Evolutionary conservation across 768 basidiomycete genomes (phyloP), one percentile per base, ranked within the genome.

Genomic region (Hypholoma fasciculare): DNA sequence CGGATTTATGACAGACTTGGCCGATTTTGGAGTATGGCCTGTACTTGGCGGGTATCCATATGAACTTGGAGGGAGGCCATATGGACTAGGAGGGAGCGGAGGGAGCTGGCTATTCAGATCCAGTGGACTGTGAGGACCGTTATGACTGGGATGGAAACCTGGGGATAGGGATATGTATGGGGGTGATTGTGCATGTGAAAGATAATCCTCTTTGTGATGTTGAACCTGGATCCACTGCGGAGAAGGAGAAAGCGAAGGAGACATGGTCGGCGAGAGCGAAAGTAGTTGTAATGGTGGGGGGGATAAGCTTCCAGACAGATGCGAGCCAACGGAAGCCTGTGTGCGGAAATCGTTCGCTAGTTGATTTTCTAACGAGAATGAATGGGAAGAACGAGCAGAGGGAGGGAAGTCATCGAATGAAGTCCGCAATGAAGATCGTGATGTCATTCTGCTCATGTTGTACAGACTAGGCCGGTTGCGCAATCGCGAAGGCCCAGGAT

Each of bases 301-400:
- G 2, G 90, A 91, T 39, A 87, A 79, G 49, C 82, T 85, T 36
- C 87, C 88, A 30, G 82, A 81, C 7, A 88, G 63, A 58, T 80
- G 79, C 26, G 82, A 77, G 63, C 89, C 86, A 34, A 90, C 78
- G 36, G 88, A 88, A 0, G 87, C 85, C 49, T 86, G 88, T 23
- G 83, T 80, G 58, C 83, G 80, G 69, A 92, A 92, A 63, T 92
- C 90, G 67, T 87, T 83, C 23, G 82, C 82, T 55, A 92, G 80
- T 59, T 89, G 89, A 46, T 87, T 85, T 65, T 92, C 90, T 54
- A 88, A 67, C 43, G 89, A 89, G 67, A 88, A 83, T 17, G 90
- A 92, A 65, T 91, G 88, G 16, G 92, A 93, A 20, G 90, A 88
- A 40, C 90, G 86, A 43, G 83, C 85, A 11, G 88, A 91, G 12